Evolutionary conservation across 106 monocot species (phyloP).

Genomic region (Apostasia ramifera): DNA sequence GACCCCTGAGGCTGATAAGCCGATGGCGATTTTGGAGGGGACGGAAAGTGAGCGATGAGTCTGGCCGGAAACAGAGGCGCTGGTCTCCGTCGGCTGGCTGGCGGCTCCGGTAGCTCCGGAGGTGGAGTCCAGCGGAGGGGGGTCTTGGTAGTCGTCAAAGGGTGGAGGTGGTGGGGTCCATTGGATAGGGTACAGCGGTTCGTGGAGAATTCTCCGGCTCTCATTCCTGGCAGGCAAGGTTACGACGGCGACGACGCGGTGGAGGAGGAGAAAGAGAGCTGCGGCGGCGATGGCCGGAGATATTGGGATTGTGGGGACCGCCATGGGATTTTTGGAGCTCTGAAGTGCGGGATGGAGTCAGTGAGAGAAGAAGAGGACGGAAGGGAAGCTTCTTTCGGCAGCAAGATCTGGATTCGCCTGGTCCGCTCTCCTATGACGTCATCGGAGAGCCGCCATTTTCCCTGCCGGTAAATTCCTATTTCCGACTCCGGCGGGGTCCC

Average conservation of each 20-base stretch:
- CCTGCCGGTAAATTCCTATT: background rate
- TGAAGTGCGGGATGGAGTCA: background rate
- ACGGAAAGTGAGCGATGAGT: background rate
- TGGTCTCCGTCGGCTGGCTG: no score
- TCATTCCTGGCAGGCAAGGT: background rate
- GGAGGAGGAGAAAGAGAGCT: background rate
- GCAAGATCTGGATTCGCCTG: constrained; percentile 15
- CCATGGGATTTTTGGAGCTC: constrained; percentile 9
- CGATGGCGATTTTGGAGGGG: background rate
- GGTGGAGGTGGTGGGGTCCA: constrained; percentile 30
- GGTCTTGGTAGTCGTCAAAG: background rate
- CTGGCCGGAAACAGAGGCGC: background rate
- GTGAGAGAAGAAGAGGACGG: background rate
- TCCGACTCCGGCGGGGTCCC: background rate
- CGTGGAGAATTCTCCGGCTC: constrained; percentile 21
- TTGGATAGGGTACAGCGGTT: constrained; percentile 28
- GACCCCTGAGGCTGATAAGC: constrained; percentile 1
- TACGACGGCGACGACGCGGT: background rate
- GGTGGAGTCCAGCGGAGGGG: background rate
- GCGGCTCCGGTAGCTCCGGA: background rate
- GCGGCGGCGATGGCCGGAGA: background rate
- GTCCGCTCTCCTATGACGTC: constrained; percentile 4
- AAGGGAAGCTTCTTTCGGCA: constrained; percentile 12
- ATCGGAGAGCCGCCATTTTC: constrained; percentile 8
- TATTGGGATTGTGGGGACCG: background rate